Evolutionary conservation across 805 yeast genomes (phyloP).

Genomic region (Suhomyces sp.): DNA sequence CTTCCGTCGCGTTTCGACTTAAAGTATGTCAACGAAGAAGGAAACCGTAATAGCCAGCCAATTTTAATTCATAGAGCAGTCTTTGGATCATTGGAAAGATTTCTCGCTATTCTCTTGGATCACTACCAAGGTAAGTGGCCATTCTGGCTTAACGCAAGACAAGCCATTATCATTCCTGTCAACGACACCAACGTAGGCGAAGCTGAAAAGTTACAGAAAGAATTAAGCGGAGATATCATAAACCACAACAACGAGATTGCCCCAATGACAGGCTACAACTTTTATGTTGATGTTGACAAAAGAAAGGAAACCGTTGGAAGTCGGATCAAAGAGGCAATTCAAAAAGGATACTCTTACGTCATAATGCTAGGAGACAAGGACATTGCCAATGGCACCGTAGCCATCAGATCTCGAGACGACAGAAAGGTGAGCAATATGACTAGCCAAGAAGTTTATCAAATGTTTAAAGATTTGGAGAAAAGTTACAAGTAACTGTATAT

Average conservation of each 20-base stretch:
- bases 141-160: conserved; percentile 93
- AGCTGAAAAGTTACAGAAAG: conserved; percentile 47
- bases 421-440: conserved; percentile 45
- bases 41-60: conserved; percentile 59
- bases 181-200: conserved; percentile 56
- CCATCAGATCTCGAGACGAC: conserved; percentile 59
- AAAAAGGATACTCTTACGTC: conserved; percentile 72
- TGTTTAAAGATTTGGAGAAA: conserved; percentile 58
- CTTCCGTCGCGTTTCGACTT: conserved; percentile 81
- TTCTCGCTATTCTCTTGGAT: conserved; percentile 85
- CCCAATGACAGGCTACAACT: conserved; percentile 56
- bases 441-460: conserved; percentile 48
- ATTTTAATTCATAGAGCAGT: conserved; percentile 97
- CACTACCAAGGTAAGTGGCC: conserved; percentile 96
- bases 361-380: conserved; percentile 89
- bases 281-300: conserved; percentile 71
- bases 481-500: conserved; percentile 26
- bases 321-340: conserved; percentile 75
- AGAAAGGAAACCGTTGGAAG: conserved; percentile 77
- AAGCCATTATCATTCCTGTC: conserved; percentile 80
- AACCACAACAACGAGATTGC: conserved; percentile 39
- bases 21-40: conserved; percentile 54
- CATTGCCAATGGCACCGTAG: conserved; percentile 52
- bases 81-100: conserved; percentile 91
- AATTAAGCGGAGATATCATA: conserved; percentile 46